A percentile compares a stretch with the other conserved stretches of the same genome.
phyloP scores from a whole-genome alignment of 768 basidiomycete genomes.

The Boletus sp. region DNA sequence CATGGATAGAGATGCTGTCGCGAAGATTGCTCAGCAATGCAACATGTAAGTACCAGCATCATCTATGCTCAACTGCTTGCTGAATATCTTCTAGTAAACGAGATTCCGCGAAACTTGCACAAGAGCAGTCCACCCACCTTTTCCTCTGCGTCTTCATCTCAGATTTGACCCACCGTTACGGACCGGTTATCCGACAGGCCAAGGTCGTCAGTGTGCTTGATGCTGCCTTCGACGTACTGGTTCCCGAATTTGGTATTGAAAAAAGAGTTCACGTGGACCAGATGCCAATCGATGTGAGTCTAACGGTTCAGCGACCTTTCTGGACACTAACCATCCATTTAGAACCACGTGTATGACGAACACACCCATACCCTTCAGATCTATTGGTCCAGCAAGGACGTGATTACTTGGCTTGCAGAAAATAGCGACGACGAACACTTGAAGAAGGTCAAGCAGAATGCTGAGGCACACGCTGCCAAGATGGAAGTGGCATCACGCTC shows the following conservation, averaged over 20 bases:
- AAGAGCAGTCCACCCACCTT: slow-evolving; percentile 94
- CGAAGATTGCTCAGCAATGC: slow-evolving; percentile 97
- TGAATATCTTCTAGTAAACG: slow-evolving; percentile 59
- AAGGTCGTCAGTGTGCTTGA: slow-evolving; percentile 95
- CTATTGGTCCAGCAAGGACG: slow-evolving; percentile 94
- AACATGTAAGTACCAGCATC: slow-evolving; percentile 68
- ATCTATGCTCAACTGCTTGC: not conserved
- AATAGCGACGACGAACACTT: slow-evolving; percentile 96
- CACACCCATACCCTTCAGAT: slow-evolving; percentile 89
- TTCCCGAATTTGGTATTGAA: slow-evolving; percentile 98
- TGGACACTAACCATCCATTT: slow-evolving; percentile 16
- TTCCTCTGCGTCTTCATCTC: slow-evolving; percentile 94
- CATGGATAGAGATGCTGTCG: slow-evolving; percentile 97
- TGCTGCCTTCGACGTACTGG: slow-evolving; percentile 93
- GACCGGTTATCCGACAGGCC: slow-evolving; percentile 94
- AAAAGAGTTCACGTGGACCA: slow-evolving; percentile 98
- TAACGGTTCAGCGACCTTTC: not conserved
- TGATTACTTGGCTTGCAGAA: slow-evolving; percentile 92
- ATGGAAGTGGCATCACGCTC: slow-evolving; percentile 89
- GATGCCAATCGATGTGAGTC: slow-evolving; percentile 92
- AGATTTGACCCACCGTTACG: slow-evolving; percentile 91
- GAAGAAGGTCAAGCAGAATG: slow-evolving; percentile 90
- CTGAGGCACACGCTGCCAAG: slow-evolving; percentile 86
- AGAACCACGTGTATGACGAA: slow-evolving; percentile 97
- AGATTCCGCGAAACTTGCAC: slow-evolving; percentile 87